A percentile compares a stretch with the other conserved stretches of the same genome.
These are phyloP conservation scores for Penicillium daleae DNA, from an alignment of 495 filamentous ascomycete species.

Conservation along the genomic window DNA sequence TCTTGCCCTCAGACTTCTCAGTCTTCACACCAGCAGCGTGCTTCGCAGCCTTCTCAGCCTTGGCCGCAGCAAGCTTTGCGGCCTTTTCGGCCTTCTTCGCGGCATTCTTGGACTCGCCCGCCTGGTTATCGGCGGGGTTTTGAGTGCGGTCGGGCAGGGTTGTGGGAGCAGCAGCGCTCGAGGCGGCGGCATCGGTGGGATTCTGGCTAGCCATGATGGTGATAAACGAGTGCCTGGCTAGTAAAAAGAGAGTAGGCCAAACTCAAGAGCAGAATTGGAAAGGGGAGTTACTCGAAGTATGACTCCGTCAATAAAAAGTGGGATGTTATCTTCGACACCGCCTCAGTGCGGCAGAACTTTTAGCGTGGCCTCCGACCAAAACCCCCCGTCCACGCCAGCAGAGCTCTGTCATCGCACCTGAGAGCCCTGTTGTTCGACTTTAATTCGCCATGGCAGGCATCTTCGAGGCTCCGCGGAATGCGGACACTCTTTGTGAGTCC, in stretches of 20 bases:
- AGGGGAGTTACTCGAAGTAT: constrained; percentile 22
- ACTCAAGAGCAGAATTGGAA: constrained; percentile 23
- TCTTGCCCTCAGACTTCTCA: constrained; percentile 29
- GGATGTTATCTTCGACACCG: constrained; percentile 50
- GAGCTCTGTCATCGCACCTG: constrained; percentile 41
- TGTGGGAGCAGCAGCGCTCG: constrained; percentile 37
- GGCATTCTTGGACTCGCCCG: constrained; percentile 69
- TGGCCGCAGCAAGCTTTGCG: constrained; percentile 66
- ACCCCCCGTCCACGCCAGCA: constrained; percentile 33
- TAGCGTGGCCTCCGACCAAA: constrained; percentile 42
- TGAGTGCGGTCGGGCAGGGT: constrained; percentile 47
- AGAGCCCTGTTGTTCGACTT: constrained; percentile 30
- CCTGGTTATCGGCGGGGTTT: constrained; percentile 45
- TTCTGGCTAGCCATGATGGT: constrained; percentile 46
- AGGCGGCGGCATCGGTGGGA: constrained; percentile 33
- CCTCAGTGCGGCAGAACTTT: constrained; percentile 50
- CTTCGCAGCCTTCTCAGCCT: constrained; percentile 66
- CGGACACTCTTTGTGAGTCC: constrained; percentile 76
- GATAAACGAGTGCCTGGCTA: constrained; percentile 27
- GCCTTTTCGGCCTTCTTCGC: constrained; percentile 72
- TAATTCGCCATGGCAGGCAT: constrained; percentile 73
- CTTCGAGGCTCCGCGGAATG: constrained; percentile 86
- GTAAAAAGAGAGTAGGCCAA: constrained; percentile 23
- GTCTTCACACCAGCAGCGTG: constrained; percentile 44
- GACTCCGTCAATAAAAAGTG: constrained; percentile 44